Base-by-base conservation (phyloP, 495 filamentous ascomycete genomes). In the Penicillium simplicissimum region DNA sequence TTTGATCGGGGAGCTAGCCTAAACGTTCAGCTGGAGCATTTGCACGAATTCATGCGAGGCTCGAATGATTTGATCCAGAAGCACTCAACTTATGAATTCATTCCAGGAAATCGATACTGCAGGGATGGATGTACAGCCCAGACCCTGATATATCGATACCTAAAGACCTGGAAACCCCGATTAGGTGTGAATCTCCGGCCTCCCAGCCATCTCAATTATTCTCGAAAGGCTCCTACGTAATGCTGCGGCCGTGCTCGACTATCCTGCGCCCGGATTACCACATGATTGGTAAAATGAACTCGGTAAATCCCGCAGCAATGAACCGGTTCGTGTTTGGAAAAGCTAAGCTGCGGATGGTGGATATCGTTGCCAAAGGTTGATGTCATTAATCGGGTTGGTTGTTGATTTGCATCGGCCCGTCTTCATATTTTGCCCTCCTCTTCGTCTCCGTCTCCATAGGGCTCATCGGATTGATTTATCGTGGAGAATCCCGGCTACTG, bases 231-330 rank as follows among this genome's bases (percentile, higher is more conserved):
- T 23, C 45, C 45, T 31, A 49, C 25, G 45, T 49, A 21, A 45
- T 31, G 45, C 4, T 31, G 6, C 3, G 42, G 23, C 14, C 11
- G 11, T 13, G 23, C 21, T 49, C 45, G 11, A 49, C 13, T 48
- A 6, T 28, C 23, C 23, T 49, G 45, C 45, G 23, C 14, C 5
- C 45, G 45, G 4, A 31, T 25, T 25, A 49, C 13, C 21, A 14
- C 5, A 15, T 49, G 25, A 49, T 19, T 63, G 55, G 40, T 80
- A 73, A 78, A 79, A 84, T 23, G 63, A 59, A 36, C 65, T 59
- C 1, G 79, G 80, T 23, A 82, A 58, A n/a, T 73, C 67, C 17
- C 78, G 78, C 28, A 70, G 66, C 77, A 73, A 81, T 5, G 75
- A 79, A 4, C 81, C 81, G 45, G 45, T 49, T 49, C 45, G 45